Evolutionary conservation across 208 protist genomes (phyloP), one percentile per base, ranked within the genome.

Genomic region (Crithidia bombi): DNA sequence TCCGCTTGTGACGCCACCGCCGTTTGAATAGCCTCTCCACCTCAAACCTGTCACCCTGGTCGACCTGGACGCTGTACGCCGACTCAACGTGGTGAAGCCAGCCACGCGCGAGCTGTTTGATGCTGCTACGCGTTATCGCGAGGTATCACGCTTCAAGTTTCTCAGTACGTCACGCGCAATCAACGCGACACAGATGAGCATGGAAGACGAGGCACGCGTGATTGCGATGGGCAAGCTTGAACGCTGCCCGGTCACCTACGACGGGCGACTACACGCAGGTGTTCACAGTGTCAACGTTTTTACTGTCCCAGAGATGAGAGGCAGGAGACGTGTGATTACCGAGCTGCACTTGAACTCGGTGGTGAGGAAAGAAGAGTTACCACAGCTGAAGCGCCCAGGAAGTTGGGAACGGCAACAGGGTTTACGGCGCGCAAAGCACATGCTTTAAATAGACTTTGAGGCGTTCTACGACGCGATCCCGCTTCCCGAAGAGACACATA

Each of bases 371-470:
- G 49, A 54, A 25, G 7, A 7, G 25, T 25, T 54, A 15, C 49
- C 49, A 7, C 49, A 21, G 23, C 49, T 54, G 25, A 25, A 5
- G 25, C 25, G 25, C 32, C 49, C 49, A 25, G 49, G 49, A 54
- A 25, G 49, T 5, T 32, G 25, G 23, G 49, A 54, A 25, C 49
- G 49, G 14, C 49, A 25, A 21, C 49, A 54, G 25, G 49, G 49
- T 5, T 32, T 54, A 15, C 49, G 49, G 7, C 32, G 32, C 49
- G 49, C 49, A 25, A 54, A 54, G 49, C 32, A 54, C 15, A 54
- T 54, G 49, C 49, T 54, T 54, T 25, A 54, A 32, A 54, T 54
- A 5, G 49, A 54, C 32, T 54, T 54, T 32, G 49, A 54, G 49
- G 49, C 49, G 25, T 54, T 54, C 21, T 54, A 54, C 25, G 49